Percentiles rank a stretch among this genome's conserved stretches.
Conservation (phyloP, 1,284 basidiomycete genomes). For the Jaminaea rosea region DNA sequence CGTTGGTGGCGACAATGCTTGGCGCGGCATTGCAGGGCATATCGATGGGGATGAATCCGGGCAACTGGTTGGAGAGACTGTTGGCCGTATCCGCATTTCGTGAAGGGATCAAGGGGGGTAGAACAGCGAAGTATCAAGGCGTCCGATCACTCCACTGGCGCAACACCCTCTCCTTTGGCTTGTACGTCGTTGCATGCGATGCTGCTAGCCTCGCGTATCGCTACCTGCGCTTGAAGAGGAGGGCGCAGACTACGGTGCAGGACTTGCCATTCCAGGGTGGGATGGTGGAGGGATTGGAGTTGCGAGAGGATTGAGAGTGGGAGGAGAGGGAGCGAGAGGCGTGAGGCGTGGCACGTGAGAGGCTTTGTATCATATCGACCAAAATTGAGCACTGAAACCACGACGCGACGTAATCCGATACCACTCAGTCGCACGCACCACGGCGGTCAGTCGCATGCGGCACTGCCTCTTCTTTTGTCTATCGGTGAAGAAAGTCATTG, state of each 20-base stretch:
- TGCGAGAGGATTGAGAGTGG: too few species aligned
- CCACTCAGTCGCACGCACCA: too few species aligned
- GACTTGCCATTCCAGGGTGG: neutral
- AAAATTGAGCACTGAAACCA: too few species aligned
- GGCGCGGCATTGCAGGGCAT: constrained; percentile 12
- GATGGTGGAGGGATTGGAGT: neutral
- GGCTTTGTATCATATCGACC: too few species aligned
- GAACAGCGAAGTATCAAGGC: neutral
- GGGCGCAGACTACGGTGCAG: neutral
- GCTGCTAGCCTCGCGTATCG: neutral
- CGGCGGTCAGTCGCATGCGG: too few species aligned
- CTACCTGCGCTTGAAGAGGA: neutral
- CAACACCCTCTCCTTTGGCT: neutral
- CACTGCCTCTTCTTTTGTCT: too few species aligned
- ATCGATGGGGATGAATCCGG: neutral
- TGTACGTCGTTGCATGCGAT: neutral
- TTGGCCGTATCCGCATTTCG: constrained; percentile 9
- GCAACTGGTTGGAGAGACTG: constrained; percentile 7
- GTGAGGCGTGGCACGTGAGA: too few species aligned
- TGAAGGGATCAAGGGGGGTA: neutral
- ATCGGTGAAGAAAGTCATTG: too few species aligned
- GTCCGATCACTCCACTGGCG: neutral
- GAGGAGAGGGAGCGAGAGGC: too few species aligned
- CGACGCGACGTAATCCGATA: too few species aligned
- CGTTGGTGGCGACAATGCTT: constrained; percentile 27